Evolutionary conservation across 176 grass and related monocot genomes (phyloP).

Genomic region (Oryza brachyantha): DNA sequence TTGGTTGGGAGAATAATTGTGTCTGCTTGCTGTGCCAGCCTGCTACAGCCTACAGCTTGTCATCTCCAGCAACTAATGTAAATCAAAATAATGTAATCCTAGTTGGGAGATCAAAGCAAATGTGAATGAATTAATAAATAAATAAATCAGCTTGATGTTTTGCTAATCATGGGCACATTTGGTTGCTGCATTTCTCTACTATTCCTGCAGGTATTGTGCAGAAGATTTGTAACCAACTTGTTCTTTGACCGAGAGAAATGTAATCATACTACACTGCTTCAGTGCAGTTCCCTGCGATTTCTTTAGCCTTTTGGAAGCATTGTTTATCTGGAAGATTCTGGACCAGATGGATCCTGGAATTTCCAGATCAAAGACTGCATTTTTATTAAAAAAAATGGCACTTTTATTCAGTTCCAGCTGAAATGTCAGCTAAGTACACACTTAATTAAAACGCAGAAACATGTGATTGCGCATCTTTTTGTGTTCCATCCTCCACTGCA

Average conservation of each 20-base stretch:
- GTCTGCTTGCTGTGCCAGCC: background rate
- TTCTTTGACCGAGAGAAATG: background rate
- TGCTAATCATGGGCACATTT: constrained; percentile 26
- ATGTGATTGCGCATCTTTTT: constrained; percentile 3
- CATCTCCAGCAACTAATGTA: background rate
- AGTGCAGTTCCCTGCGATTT: background rate
- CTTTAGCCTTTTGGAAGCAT: background rate
- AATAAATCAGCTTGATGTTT: background rate
- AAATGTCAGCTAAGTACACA: background rate
- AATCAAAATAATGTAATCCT: background rate
- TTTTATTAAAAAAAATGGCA: background rate
- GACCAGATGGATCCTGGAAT: background rate
- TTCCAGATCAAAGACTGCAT: background rate
- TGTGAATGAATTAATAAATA: constrained; percentile 8
- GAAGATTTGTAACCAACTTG: background rate
- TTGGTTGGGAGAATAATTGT: background rate
- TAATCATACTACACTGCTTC: background rate
- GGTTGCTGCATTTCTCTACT: background rate
- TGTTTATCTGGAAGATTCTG: background rate
- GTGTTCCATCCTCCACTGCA: background rate
- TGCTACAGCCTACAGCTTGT: background rate
- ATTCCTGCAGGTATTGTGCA: background rate
- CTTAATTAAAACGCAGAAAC: no score
- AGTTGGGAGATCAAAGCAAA: background rate
- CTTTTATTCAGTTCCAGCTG: background rate